phyloP scores from a whole-genome alignment of 495 filamentous ascomycete genomes.

The Talaromyces stipitatus region DNA sequence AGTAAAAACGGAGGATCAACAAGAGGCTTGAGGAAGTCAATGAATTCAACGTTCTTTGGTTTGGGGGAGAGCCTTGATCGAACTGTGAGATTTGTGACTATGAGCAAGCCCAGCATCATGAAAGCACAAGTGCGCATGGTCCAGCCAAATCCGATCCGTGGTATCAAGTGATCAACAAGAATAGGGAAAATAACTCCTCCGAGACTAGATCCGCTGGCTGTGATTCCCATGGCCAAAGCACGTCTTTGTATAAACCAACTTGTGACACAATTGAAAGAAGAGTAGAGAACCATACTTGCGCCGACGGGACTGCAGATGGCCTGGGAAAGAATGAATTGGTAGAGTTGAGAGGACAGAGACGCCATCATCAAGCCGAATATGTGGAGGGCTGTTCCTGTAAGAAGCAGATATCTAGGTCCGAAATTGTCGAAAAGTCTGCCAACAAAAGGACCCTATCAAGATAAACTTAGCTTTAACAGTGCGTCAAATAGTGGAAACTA shows the following conservation, averaged over 20 bases:
- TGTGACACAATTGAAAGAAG: constrained; percentile 46
- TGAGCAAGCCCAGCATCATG: constrained; percentile 54
- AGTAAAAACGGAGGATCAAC: constrained; percentile 55
- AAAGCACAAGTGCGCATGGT: constrained; percentile 64
- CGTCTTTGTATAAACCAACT: constrained; percentile 66
- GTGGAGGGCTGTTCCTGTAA: constrained; percentile 51
- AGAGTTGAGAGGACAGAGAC: constrained; percentile 37
- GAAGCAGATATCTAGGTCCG: constrained; percentile 16
- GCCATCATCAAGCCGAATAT: constrained; percentile 71
- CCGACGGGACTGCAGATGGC: constrained; percentile 40
- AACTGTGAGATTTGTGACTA: constrained; percentile 56
- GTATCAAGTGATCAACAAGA: constrained; percentile 58
- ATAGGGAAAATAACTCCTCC: constrained; percentile 49
- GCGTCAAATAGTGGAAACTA: no score
- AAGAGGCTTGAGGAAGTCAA: constrained; percentile 54
- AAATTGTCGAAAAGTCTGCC: neutral
- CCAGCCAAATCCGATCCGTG: constrained; percentile 61
- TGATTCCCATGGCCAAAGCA: constrained; percentile 62
- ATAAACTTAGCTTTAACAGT: no score
- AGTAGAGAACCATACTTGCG: constrained; percentile 54
- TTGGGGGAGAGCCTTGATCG: constrained; percentile 54
- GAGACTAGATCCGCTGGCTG: constrained; percentile 56
- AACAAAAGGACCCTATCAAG: no score
- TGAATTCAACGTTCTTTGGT: constrained; percentile 41
- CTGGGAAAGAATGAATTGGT: constrained; percentile 37